Base-by-base conservation (phyloP, 2,329 filamentous ascomycete species). In the Teratosphaeria pseudoeucalypti region DNA sequence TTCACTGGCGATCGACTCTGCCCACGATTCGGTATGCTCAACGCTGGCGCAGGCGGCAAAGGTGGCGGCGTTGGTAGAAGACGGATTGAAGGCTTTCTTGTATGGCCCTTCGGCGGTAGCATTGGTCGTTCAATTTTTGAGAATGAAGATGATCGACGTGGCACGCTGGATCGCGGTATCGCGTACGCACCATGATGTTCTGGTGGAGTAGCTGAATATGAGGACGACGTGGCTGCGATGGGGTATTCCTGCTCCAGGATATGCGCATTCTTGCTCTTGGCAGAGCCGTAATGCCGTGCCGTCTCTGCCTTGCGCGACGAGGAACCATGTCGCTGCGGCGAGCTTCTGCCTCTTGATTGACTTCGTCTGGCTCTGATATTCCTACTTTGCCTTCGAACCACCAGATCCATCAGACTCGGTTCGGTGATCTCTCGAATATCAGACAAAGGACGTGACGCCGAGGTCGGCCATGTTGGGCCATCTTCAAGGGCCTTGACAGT, bases 1-100 rank as follows among this genome's bases (percentile, higher is more conserved):
- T 78, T 79, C 37, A 82, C 73, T 3, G 80, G 79, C 23, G 80
- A 82, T 34, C 73, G 70, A 27, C 78, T 78, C 37, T 73, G 73
- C 7, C 79, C 79, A 37, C 73, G 70, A 43, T 76, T 73, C 16
- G 78, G 73, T 43, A 81, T 75, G 6, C 74, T 74, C 23, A 60
- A 49, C 10, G 23, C 32, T 56, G 19, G 39, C 12, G 49, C 14
- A 6, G 10, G 57, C 47, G 12, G 58, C n/a, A 34, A 16, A 19
- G 55, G 34, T 6, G 16, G 55, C 53, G 6, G 58, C 16, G 23
- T 12, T 12, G 55, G 34, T 34, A 19, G 34, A 4, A 19, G 63
- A 16, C 58, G 64, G 14, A 63, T 57, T 6, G 65, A 68, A 9
- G 64, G 57, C n/a, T 65, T 69, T 26, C 65, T 58, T 10, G 29